Evolutionary conservation across 2,329 filamentous ascomycete species (phyloP), one percentile per base, ranked within the genome.

Genomic region (Samsoniella hepiali): DNA sequence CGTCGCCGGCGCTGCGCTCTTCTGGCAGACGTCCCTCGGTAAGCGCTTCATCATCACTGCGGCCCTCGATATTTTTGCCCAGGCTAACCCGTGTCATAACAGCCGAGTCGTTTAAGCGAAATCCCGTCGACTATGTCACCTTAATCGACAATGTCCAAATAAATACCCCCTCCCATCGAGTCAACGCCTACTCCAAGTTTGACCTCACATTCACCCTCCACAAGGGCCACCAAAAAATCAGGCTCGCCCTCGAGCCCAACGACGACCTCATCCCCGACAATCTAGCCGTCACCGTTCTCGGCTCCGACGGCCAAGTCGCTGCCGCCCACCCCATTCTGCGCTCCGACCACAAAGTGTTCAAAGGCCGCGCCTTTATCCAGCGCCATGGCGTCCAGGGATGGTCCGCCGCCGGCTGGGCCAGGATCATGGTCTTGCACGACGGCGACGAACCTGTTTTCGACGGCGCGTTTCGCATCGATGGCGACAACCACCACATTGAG

Each of bases 401-500:
- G 91, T 86, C 86, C 62, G 87, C 89, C 67, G 90, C 88, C 17
- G 95, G 95, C 51, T 97, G 91, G 91, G 91, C 94, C 50, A 84
- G 95, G 64, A 87, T 98, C 66, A 86, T 88, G 55, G 80, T 99
- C 11, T 84, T 86, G 69, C 81, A 82, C 66, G 95, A 99, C 77
- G 95, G 95, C 2, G 75, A 80, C 49, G 73, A 84, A 17, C 95
- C 95, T 29, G 76, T 97, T 36, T 99, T 99, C 69, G 91, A 97
- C 75, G 95, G 95, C 60, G 89, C 90, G 3, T 97, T 98, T 74
- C 88, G 89, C 40, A 78, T 98, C 44, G 80, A 90, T 71, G 87
- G 90, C 63, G 87, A 97, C 72, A 87, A 93, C 69, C 93, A 99
- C 76, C 92, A 98, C 74, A 82, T 99, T 58, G 90, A 96, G 72